A percentile compares a stretch with the other conserved stretches of the same genome.
Conservation (phyloP, 164 flowering plant genomes). For the Dillenia turbinata region DNA sequence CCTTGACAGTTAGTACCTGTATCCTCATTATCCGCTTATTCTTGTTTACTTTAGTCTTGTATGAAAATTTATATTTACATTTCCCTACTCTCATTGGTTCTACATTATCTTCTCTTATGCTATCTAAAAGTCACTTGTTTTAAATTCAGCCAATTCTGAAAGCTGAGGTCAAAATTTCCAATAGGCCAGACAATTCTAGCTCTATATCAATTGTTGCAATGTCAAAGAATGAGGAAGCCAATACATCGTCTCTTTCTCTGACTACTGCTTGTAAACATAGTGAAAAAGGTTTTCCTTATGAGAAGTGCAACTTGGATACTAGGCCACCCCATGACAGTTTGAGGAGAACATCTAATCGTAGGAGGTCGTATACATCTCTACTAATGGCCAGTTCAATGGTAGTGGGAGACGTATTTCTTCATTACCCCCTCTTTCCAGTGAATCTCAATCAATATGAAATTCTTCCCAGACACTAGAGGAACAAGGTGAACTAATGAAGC, state of each 20-base stretch:
- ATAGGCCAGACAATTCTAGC: constrained; percentile 18
- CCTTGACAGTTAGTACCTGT: neutral
- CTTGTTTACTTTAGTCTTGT: neutral
- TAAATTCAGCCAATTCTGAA: constrained; percentile 42
- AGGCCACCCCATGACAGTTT: constrained; percentile 17
- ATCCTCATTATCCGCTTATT: neutral
- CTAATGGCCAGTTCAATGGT: constrained; percentile 68
- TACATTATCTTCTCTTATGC: neutral
- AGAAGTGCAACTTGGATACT: constrained; percentile 11
- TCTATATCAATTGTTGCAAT: constrained; percentile 20
- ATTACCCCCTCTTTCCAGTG: neutral
- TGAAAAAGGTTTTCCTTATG: constrained; percentile 22
- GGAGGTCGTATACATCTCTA: constrained; percentile 68
- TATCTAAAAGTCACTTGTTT: constrained; percentile 6
- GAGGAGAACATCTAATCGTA: constrained; percentile 39
- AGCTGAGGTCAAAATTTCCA: constrained; percentile 14
- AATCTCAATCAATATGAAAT: constrained; percentile 1
- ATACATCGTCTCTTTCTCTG: constrained; percentile 15
- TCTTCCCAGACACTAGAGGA: constrained; percentile 38
- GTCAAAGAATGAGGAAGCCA: constrained; percentile 24
- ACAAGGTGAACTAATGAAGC: constrained; percentile 19
- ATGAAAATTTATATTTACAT: neutral
- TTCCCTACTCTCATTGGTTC: too few species aligned
- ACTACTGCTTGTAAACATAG: constrained; percentile 16
- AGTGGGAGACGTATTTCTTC: neutral